Conservation (phyloP, 495 filamentous ascomycete species). For the Aspergillus sclerotioniger region DNA sequence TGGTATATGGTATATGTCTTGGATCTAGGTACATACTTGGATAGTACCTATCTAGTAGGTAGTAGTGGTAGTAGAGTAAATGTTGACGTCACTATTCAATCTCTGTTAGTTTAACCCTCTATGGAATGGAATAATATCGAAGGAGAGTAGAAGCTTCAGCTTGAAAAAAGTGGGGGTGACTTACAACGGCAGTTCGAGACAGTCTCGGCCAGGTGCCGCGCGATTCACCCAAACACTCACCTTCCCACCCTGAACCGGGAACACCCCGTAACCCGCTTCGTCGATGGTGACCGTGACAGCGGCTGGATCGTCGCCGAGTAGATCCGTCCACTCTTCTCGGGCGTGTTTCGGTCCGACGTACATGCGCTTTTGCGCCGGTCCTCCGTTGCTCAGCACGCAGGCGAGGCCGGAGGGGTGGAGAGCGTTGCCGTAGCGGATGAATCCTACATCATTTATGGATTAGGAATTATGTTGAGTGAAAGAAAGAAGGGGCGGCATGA, state of each 20-base stretch:
- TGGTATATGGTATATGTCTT: too few relatives aligned
- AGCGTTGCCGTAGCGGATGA: constrained; percentile 18
- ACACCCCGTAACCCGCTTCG: constrained; percentile 8
- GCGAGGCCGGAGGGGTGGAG: constrained; percentile 10
- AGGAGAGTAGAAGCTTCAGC: too few relatives aligned
- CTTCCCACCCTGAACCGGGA: not conserved
- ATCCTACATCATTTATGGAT: constrained; percentile 3
- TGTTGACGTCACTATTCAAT: not conserved
- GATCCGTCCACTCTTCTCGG: constrained; percentile 10
- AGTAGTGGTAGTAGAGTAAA: too few relatives aligned
- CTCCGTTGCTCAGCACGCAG: constrained; percentile 11
- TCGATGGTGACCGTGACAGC: constrained; percentile 1
- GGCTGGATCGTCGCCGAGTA: not conserved
- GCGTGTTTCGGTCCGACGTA: constrained; percentile 10
- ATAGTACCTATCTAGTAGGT: too few relatives aligned
- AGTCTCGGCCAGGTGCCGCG: not conserved
- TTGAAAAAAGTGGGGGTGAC: too few relatives aligned
- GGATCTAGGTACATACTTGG: too few relatives aligned
- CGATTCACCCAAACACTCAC: constrained; percentile 13
- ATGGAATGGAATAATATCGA: too few relatives aligned
- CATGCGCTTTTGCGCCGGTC: constrained; percentile 8
- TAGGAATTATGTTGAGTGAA: not conserved
- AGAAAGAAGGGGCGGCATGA: not conserved
- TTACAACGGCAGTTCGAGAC: not conserved
- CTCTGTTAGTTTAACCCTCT: not conserved